Percentiles rank a stretch among this genome's conserved stretches.
Conservation (phyloP, 2,329 filamentous ascomycete genomes). For the Neurospora sp. region DNA sequence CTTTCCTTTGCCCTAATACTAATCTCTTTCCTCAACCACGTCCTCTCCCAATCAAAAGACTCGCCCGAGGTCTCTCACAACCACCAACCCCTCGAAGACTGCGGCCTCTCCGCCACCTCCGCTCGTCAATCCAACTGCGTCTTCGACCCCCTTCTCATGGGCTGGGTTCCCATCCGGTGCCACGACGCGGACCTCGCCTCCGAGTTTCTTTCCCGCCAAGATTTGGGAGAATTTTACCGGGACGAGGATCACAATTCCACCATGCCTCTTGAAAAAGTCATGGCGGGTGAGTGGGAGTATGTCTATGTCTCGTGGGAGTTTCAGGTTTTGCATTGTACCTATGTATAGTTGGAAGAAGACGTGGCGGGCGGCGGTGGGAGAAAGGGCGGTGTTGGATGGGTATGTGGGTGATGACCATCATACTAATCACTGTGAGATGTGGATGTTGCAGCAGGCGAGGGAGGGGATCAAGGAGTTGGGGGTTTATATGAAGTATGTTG, state of each 20-base stretch:
- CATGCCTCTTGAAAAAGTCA: background rate
- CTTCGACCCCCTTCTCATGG: constrained; percentile 6
- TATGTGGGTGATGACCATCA: constrained; percentile 6
- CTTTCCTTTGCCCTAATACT: too few species aligned
- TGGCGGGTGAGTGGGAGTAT: constrained; percentile 4
- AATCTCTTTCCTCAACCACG: too few species aligned
- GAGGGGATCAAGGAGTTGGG: background rate
- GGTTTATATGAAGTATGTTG: constrained; percentile 6
- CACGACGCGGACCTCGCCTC: constrained; percentile 2
- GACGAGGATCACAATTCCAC: background rate
- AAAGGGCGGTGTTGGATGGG: background rate
- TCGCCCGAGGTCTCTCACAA: too few species aligned
- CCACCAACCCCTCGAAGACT: background rate
- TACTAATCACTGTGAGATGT: constrained; percentile 7
- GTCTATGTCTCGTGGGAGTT: background rate
- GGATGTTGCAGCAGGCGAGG: background rate
- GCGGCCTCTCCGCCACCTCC: constrained; percentile 1
- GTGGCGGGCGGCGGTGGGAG: background rate
- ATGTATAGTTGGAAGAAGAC: constrained; percentile 5
- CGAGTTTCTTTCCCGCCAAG: background rate
- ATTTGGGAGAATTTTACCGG: background rate
- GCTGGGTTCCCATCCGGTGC: constrained; percentile 6
- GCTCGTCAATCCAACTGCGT: constrained; percentile 1
- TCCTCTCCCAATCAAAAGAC: too few species aligned
- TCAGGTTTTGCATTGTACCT: constrained; percentile 5